phyloP scores from a whole-genome alignment of 495 filamentous ascomycete species.

The Aspergillus asperescens region DNA sequence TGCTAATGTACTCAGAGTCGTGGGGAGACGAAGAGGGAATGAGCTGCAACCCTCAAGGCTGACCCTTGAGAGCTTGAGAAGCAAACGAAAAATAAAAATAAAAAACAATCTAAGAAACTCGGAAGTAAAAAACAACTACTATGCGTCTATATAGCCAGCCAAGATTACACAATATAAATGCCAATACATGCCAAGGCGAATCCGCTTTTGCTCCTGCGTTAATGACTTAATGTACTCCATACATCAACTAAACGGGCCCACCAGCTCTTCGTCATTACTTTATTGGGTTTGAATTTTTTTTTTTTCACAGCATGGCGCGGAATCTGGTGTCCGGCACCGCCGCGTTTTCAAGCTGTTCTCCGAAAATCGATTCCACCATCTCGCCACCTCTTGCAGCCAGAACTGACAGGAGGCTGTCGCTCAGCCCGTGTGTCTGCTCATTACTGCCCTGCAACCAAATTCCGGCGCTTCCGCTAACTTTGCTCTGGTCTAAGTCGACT shows the following conservation, averaged over 20 bases:
- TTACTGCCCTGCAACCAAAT: constrained; percentile 95
- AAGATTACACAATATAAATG: constrained; percentile 7
- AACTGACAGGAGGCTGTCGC: constrained; percentile 75
- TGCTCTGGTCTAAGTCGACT: constrained; percentile 58
- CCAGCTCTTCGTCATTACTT: not conserved
- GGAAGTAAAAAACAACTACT: not conserved
- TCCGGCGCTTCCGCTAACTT: constrained; percentile 59
- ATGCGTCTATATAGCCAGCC: constrained; percentile 1
- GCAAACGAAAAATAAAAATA: not conserved
- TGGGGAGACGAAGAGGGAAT: constrained; percentile 3
- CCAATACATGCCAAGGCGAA: constrained; percentile 6
- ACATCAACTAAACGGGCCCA: constrained; percentile 2
- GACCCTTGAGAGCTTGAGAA: not conserved
- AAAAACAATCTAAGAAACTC: too few relatives aligned
- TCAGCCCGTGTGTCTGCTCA: constrained; percentile 84
- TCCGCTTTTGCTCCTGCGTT: not conserved
- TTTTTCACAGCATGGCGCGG: constrained; percentile 41
- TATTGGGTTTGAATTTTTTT: not conserved
- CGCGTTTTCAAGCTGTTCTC: constrained; percentile 35
- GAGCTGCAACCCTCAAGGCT: not conserved
- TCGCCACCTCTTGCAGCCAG: constrained; percentile 70
- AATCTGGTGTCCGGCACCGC: constrained; percentile 38
- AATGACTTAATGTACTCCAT: constrained; percentile 3
- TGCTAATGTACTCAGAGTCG: not conserved
- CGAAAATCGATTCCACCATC: constrained; percentile 72